Conservation (phyloP, 495 filamentous ascomycete genomes). For the Peziza echinospora region DNA sequence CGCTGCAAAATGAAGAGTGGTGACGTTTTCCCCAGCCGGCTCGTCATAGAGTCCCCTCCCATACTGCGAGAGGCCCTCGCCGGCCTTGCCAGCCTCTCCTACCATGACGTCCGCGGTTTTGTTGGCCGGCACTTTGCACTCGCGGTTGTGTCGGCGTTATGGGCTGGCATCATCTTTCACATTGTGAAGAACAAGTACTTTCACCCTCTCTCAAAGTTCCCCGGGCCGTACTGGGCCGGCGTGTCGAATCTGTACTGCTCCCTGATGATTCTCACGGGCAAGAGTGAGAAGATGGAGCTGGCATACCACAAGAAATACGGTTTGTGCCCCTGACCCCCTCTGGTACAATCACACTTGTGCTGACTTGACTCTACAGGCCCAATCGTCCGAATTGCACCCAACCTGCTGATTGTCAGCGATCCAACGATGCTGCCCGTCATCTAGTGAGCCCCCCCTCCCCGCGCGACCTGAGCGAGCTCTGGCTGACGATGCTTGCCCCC, state of each 20-base stretch:
- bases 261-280: constrained; percentile 5
- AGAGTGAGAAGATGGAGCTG: constrained; percentile 7
- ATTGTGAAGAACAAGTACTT: constrained; percentile 21
- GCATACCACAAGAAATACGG: constrained; percentile 19
- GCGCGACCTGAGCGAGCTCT: constrained; percentile 22
- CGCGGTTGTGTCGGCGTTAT: too few species aligned
- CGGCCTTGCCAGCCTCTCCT: too few species aligned
- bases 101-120: too few species aligned
- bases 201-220: constrained; percentile 19
- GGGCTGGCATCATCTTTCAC: too few species aligned
- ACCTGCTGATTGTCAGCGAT: constrained; percentile 15
- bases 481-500: constrained; percentile 15
- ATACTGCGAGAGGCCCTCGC: too few species aligned
- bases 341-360: neutral
- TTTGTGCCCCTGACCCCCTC: neutral
- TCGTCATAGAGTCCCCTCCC: too few species aligned
- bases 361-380: constrained; percentile 2
- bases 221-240: constrained; percentile 16
- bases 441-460: constrained; percentile 18
- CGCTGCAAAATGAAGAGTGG: too few species aligned
- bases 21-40: too few species aligned
- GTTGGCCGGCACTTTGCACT: too few species aligned
- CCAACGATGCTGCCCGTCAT: constrained; percentile 21
- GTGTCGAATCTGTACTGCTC: constrained; percentile 24
- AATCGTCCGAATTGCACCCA: constrained; percentile 15